Conservation (phyloP, 148 eudicot genomes). For the Rhododendron henanense region DNA sequence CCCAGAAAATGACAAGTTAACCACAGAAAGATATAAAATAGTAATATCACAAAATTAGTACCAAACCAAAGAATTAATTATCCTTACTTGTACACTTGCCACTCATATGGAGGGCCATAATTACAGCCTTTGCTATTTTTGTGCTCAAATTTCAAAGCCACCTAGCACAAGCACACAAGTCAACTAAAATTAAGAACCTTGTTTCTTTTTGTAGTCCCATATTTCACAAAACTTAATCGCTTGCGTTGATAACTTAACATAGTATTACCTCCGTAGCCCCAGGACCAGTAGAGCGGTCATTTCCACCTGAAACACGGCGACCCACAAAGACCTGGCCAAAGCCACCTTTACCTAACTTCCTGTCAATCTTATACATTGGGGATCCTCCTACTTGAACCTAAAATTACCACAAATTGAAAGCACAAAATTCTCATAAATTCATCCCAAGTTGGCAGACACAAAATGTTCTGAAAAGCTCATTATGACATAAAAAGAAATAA, state of each 20-base stretch:
- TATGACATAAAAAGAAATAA: background rate
- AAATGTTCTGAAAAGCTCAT: background rate
- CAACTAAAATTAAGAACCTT: background rate
- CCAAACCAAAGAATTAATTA: background rate
- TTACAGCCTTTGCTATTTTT: slow-evolving; percentile 89
- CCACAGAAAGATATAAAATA: background rate
- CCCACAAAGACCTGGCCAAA: slow-evolving; percentile 94
- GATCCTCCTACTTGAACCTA: slow-evolving; percentile 90
- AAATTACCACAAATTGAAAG: slow-evolving; percentile 11
- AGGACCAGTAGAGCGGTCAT: slow-evolving; percentile 53
- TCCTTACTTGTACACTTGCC: slow-evolving; percentile 92
- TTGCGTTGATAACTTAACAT: background rate
- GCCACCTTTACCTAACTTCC: slow-evolving; percentile 89
- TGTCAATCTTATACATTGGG: slow-evolving; percentile 71
- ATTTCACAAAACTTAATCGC: background rate
- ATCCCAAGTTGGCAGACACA: background rate
- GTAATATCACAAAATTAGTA: background rate
- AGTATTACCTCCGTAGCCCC: slow-evolving; percentile 68
- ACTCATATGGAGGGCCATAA: slow-evolving; percentile 90
- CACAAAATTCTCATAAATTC: background rate
- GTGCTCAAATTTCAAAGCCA: slow-evolving; percentile 89
- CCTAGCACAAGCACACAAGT: slow-evolving; percentile 31
- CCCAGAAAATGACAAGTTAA: slow-evolving; percentile 12
- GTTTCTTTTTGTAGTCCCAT: background rate
- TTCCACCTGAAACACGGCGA: slow-evolving; percentile 70